Evolutionary conservation across 2,329 filamentous ascomycete species (phyloP).

Genomic region (Verticillium longisporum): DNA sequence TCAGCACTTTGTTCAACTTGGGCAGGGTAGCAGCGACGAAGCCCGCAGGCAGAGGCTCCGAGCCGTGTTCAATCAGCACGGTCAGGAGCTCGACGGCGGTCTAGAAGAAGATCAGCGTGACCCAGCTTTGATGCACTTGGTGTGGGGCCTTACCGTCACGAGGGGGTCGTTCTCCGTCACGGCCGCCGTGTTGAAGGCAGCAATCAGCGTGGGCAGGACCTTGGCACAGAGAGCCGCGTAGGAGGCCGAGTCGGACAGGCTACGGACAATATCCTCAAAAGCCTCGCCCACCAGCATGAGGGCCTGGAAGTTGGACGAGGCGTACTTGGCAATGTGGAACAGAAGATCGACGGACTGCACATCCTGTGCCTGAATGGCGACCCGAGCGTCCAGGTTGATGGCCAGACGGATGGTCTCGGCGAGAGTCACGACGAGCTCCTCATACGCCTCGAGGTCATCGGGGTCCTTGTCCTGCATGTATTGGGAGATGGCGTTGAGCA

Average conservation of each 20-base stretch:
- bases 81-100: constrained; percentile 81
- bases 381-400: constrained; percentile 70
- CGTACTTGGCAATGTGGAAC: constrained; percentile 83
- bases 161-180: constrained; percentile 80
- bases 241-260: constrained; percentile 58
- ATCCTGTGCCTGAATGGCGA: constrained; percentile 61
- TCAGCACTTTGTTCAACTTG: constrained; percentile 75
- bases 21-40: constrained; percentile 83
- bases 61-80: constrained; percentile 73
- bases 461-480: constrained; percentile 79
- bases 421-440: constrained; percentile 86
- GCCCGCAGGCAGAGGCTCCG: constrained; percentile 76
- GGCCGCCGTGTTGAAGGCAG: constrained; percentile 81
- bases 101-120: constrained; percentile 19
- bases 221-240: constrained; percentile 78
- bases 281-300: constrained; percentile 82
- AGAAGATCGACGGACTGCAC: constrained; percentile 73
- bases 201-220: constrained; percentile 79
- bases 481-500: constrained; percentile 57
- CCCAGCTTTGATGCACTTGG: neutral
- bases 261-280: constrained; percentile 78
- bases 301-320: constrained; percentile 85
- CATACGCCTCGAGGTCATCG: constrained; percentile 76
- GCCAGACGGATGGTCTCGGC: constrained; percentile 80
- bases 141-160: constrained; percentile 52